phyloP scores from a whole-genome alignment of 441 rosid genomes.

The Erysimum cheiri region DNA sequence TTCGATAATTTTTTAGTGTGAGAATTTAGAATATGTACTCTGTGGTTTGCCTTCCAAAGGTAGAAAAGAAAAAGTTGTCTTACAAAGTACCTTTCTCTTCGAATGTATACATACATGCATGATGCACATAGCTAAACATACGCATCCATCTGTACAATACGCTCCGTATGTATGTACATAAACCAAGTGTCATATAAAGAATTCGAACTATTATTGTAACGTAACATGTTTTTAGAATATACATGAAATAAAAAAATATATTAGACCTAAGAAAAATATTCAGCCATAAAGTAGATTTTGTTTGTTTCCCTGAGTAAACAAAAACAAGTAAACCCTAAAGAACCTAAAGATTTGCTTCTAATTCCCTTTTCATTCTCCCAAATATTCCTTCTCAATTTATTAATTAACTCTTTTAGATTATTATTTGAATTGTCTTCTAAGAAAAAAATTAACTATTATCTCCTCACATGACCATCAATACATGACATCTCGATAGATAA shows the following conservation, averaged over 20 bases:
- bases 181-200: slow-evolving; percentile 20
- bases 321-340: slow-evolving; percentile 49
- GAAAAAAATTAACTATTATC: slow-evolving; percentile 11
- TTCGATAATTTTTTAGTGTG: not conserved
- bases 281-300: slow-evolving; percentile 55
- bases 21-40: slow-evolving; percentile 12
- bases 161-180: not conserved
- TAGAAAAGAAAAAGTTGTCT: not conserved
- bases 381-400: slow-evolving; percentile 62
- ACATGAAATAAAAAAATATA: slow-evolving; percentile 9
- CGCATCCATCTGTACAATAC: slow-evolving; percentile 18
- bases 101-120: not conserved
- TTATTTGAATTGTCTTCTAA: slow-evolving; percentile 38
- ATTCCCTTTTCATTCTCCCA: slow-evolving; percentile 70
- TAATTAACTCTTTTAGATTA: slow-evolving; percentile 41
- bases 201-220: not conserved
- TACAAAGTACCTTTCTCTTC: slow-evolving; percentile 18
- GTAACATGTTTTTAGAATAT: not conserved
- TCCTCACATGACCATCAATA: slow-evolving; percentile 48
- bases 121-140: slow-evolving; percentile 16
- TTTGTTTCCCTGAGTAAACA: slow-evolving; percentile 51
- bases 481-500: slow-evolving; percentile 18
- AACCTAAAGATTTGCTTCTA: slow-evolving; percentile 53
- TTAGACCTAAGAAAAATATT: slow-evolving; percentile 44
- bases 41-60: slow-evolving; percentile 20